phyloP scores from a whole-genome alignment of 192 early-diverging fungal species.

The Coemansia sp. region DNA sequence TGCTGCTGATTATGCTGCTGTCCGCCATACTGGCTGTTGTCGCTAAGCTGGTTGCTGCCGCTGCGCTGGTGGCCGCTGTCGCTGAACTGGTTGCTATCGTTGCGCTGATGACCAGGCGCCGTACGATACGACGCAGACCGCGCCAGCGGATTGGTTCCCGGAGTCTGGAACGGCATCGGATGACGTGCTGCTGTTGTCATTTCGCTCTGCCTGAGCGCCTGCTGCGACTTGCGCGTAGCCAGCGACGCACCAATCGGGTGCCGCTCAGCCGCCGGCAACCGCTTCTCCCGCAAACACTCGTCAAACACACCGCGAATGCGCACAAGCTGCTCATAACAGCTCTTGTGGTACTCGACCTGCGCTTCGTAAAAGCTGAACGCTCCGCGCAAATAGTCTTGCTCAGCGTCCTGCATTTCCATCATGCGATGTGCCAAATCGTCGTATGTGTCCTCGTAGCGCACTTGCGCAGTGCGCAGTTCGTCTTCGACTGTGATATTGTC shows the following conservation, averaged over 20 bases:
- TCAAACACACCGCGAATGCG: constrained; percentile 32
- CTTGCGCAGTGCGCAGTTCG: constrained; percentile 82
- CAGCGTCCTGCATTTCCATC: constrained; percentile 77
- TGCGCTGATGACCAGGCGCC: constrained; percentile 19
- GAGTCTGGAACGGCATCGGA: constrained; percentile 31
- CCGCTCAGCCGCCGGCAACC: constrained; percentile 37
- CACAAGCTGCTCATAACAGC: constrained; percentile 36
- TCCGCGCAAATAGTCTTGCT: constrained; percentile 62
- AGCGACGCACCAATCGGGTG: constrained; percentile 28
- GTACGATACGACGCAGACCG: constrained; percentile 32
- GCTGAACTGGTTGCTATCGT: constrained; percentile 36
- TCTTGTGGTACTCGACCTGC: constrained; percentile 48
- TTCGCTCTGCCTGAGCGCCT: constrained; percentile 29
- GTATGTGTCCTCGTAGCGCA: constrained; percentile 91
- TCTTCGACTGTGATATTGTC: constrained; percentile 89
- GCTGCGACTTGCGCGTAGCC: constrained; percentile 25
- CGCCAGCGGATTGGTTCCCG: constrained; percentile 19
- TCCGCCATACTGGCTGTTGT: constrained; percentile 18
- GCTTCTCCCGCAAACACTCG: constrained; percentile 35
- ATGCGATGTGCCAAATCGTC: constrained; percentile 75
- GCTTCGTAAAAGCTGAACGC: constrained; percentile 56
- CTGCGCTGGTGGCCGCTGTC: constrained; percentile 22
- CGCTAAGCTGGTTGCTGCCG: constrained; percentile 34
- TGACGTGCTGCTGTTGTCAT: constrained; percentile 12
- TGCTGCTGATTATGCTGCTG: constrained; percentile 10